Percentiles rank a stretch among this genome's conserved stretches.
These are phyloP conservation scores for Parastagonospora avenae DNA, from an alignment of 2,329 filamentous ascomycete genomes.

Conservation along the genomic window DNA sequence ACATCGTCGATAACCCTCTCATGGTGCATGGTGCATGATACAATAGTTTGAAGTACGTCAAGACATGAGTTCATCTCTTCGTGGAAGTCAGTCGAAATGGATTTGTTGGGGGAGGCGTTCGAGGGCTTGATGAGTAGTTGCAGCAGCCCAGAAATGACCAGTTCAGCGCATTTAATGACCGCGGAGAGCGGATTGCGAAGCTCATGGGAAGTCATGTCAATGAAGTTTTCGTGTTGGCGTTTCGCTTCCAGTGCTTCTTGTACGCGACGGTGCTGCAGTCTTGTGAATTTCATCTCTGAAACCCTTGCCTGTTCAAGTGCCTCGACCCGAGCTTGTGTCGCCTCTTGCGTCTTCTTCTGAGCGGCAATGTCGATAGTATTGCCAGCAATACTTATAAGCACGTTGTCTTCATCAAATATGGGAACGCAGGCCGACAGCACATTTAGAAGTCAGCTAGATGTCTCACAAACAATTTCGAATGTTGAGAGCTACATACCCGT, in stretches of 20 bases:
- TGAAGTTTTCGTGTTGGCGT: conserved; percentile 45
- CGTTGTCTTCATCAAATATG: conserved; percentile 31
- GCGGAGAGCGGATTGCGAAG: conserved; percentile 41
- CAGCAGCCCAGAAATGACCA: conserved; percentile 43
- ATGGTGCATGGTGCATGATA: conserved; percentile 48
- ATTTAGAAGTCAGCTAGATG: too few relatives aligned
- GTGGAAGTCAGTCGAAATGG: conserved; percentile 11
- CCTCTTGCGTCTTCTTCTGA: conserved; percentile 36
- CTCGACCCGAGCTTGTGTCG: conserved; percentile 26
- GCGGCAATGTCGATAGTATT: conserved; percentile 41
- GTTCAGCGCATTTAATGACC: conserved; percentile 51
- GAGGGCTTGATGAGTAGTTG: conserved; percentile 12
- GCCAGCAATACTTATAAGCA: conserved; percentile 35
- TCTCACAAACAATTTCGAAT: too few relatives aligned
- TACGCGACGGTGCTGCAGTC: conserved; percentile 38
- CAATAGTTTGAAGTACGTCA: conserved; percentile 41
- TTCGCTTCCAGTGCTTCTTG: conserved; percentile 46
- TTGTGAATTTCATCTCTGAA: conserved; percentile 33
- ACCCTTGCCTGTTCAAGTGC: conserved; percentile 30
- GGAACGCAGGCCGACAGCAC: conserved; percentile 23
- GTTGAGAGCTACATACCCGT: conserved; percentile 37
- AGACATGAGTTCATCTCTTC: conserved; percentile 29
- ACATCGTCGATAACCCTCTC: conserved; percentile 50
- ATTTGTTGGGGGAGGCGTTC: background rate
- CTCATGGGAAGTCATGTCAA: conserved; percentile 47